These are phyloP conservation scores for Schizophyllum amplum DNA, from an alignment of 1,284 basidiomycete genomes.

Conservation along the genomic window DNA sequence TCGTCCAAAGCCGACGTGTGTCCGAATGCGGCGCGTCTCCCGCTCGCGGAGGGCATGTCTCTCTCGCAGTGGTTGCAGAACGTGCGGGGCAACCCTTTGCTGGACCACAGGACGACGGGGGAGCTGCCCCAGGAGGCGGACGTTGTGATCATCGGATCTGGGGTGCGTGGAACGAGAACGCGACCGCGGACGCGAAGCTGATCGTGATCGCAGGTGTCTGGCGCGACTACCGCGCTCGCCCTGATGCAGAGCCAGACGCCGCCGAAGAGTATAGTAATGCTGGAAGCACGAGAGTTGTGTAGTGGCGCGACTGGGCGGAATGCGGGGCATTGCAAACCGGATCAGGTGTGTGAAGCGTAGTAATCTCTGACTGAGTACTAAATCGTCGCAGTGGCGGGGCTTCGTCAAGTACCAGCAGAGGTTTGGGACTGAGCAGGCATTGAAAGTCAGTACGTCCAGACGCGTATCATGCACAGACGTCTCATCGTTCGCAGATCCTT, in stretches of 20 bases:
- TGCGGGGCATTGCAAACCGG: slow-evolving; percentile 19
- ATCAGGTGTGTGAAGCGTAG: slow-evolving; percentile 10
- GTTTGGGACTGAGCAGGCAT: slow-evolving; percentile 18
- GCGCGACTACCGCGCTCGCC: slow-evolving; percentile 17
- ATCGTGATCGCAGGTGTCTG: slow-evolving; percentile 10
- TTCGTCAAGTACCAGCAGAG: slow-evolving; percentile 14
- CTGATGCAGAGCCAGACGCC: slow-evolving; percentile 15
- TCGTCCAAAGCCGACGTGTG: neutral
- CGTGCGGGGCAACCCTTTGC: slow-evolving; percentile 14
- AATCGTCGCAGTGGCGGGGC: slow-evolving; percentile 11
- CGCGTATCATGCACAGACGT: neutral
- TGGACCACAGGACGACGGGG: slow-evolving; percentile 16
- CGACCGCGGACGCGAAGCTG: too few relatives aligned
- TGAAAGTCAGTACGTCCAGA: slow-evolving; percentile 12
- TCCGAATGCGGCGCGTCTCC: neutral
- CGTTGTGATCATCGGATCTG: slow-evolving; percentile 19
- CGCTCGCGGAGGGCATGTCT: slow-evolving; percentile 11
- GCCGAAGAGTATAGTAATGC: slow-evolving; percentile 17
- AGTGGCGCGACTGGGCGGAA: slow-evolving; percentile 20
- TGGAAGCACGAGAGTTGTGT: slow-evolving; percentile 20
- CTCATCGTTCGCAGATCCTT: slow-evolving; percentile 7
- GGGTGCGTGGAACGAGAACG: slow-evolving; percentile 13
- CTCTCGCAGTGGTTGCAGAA: slow-evolving; percentile 19
- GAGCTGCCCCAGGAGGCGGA: slow-evolving; percentile 15
- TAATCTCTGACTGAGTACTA: neutral